phyloP scores from a whole-genome alignment of 2,329 filamentous ascomycete genomes.

The Mariannaea elegans region DNA sequence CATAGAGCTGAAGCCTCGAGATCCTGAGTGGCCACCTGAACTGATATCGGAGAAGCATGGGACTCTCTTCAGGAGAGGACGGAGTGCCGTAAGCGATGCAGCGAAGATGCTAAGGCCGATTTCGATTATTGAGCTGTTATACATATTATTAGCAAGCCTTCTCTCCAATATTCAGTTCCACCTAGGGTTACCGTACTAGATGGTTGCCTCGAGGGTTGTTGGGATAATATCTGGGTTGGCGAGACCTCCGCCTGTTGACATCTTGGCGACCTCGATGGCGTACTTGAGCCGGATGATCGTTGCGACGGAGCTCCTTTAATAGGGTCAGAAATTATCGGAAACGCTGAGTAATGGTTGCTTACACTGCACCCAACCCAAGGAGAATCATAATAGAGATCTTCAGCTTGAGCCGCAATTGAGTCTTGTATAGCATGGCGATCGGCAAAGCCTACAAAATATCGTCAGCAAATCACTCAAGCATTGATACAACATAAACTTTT shows the following conservation, averaged over 20 bases:
- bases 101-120: conserved; percentile 6
- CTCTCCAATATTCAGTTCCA: background rate
- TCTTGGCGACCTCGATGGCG: background rate
- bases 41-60: conserved; percentile 7
- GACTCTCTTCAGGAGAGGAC: conserved; percentile 14
- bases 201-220: background rate
- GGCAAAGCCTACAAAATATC: conserved; percentile 8
- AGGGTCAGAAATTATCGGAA: background rate
- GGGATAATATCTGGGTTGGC: background rate
- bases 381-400: conserved; percentile 18
- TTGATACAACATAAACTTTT: background rate
- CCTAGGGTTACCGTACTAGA: background rate
- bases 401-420: conserved; percentile 11
- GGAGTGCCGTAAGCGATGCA: conserved; percentile 12
- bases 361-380: conserved; percentile 9
- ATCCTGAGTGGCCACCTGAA: background rate
- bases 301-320: conserved; percentile 4
- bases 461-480: background rate
- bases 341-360: background rate
- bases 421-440: conserved; percentile 10
- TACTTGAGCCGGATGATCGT: conserved; percentile 19
- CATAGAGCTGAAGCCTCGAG: background rate
- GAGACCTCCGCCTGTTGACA: conserved; percentile 2
- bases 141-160: background rate
- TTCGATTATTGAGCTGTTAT: background rate